phyloP scores from a whole-genome alignment of 805 yeast species.

The Saturnispora quitensis region DNA sequence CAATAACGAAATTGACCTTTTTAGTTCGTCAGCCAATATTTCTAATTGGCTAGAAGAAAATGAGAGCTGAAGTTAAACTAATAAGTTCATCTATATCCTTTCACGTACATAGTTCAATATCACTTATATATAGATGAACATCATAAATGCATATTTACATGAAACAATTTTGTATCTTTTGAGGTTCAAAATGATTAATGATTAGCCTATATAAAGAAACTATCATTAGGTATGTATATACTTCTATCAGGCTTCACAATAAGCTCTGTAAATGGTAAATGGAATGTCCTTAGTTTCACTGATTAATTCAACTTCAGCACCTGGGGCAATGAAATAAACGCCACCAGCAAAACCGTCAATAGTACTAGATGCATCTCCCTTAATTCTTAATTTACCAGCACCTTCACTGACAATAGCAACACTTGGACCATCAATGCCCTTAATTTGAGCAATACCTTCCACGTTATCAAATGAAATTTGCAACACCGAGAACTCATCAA shows the following conservation, averaged over 20 bases:
- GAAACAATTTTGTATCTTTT: slow-evolving; percentile 32
- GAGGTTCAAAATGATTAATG: background rate
- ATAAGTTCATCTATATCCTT: background rate
- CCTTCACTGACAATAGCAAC: slow-evolving; percentile 81
- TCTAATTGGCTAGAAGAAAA: slow-evolving; percentile 51
- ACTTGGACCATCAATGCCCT: slow-evolving; percentile 76
- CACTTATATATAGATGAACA: background rate
- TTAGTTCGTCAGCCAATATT: slow-evolving; percentile 52
- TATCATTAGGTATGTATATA: background rate
- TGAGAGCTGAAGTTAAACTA: slow-evolving; percentile 11
- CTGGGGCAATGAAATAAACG: slow-evolving; percentile 81
- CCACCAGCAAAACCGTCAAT: slow-evolving; percentile 57
- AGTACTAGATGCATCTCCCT: slow-evolving; percentile 32
- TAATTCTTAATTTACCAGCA: slow-evolving; percentile 46
- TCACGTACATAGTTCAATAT: background rate
- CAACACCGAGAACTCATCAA: slow-evolving; percentile 91
- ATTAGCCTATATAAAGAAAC: background rate
- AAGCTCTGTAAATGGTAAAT: slow-evolving; percentile 85
- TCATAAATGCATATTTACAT: background rate
- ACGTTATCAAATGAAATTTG: slow-evolving; percentile 56
- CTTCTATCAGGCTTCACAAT: slow-evolving; percentile 52
- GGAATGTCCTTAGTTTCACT: slow-evolving; percentile 35
- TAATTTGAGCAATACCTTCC: slow-evolving; percentile 45
- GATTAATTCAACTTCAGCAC: slow-evolving; percentile 50
- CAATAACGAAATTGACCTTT: slow-evolving; percentile 49